Evolutionary conservation across 2,329 filamentous ascomycete species (phyloP), one percentile per base, ranked within the genome.

Genomic region (Aureobasidium sp.): DNA sequence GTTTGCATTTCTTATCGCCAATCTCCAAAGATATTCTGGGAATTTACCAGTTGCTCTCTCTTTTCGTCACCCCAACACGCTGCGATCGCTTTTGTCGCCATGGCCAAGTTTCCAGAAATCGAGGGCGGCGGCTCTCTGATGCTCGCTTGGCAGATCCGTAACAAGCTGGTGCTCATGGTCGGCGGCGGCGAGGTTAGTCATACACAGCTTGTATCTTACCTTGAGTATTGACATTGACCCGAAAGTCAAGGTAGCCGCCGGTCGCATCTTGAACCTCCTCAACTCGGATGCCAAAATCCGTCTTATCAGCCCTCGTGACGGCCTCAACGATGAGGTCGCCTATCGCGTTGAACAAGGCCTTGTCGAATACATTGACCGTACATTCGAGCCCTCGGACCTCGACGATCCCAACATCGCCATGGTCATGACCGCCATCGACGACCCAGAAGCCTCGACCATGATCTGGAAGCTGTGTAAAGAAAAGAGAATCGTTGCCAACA

Each of bases 401-500:
- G 88, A 96, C 67, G 81, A 81, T 51, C 82, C 79, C 14, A 71
- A 68, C 59, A 77, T 82, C 13, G 87, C 90, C 70, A 95, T 99
- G 89, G 92, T 97, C 13, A 81, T 99, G 58, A 91, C 91, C 2
- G 94, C 94, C 61, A 85, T 99, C 67, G 94, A 99, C 73, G 93
- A 97, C 72, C 90, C 94, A 0, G 88, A 85, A 51, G 92, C 91
- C n/a, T 97, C 91, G 0, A 88, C 90, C 0, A 81, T 84, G 65
- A 91, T 99, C 72, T 99, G 91, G 89, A 93, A 93, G 73, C 82
- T 96, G 29, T 97, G 93, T 82, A 93, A 96, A 74, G 83, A 91
- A 73, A 83, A 81, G 63, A 85, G 85, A 64, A 89, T 97, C 66
- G 85, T 91, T 6, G 92, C 91, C 62, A 99, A 99, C 75, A 96